Evolutionary conservation across 2,329 filamentous ascomycete species (phyloP).

Genomic region (Talaromyces islandicus): DNA sequence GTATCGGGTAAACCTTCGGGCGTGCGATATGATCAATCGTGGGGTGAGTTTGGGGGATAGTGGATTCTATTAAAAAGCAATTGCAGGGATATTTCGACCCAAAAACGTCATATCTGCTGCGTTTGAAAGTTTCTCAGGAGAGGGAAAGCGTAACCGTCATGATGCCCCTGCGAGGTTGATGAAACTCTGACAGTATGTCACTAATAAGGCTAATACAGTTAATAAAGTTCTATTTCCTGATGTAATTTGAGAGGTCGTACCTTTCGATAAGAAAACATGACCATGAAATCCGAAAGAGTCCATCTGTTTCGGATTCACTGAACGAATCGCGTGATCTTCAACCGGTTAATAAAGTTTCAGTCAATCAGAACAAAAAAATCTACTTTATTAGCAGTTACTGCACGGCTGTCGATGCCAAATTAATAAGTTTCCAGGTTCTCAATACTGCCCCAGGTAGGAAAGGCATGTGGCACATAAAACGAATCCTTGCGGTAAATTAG

Average conservation of each 20-base stretch:
- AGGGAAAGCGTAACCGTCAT: constrained; percentile 25
- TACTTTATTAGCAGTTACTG: background rate
- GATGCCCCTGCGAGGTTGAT: constrained; percentile 27
- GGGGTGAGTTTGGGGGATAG: constrained; percentile 21
- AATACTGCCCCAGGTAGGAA: constrained; percentile 25
- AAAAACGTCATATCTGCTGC: constrained; percentile 17
- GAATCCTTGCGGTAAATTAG: constrained; percentile 17
- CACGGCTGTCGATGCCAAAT: constrained; percentile 21
- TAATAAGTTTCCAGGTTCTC: constrained; percentile 27
- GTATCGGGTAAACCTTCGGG: constrained; percentile 3
- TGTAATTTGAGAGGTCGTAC: background rate
- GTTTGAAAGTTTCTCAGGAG: constrained; percentile 17
- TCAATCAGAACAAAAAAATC: background rate
- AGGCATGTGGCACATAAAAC: constrained; percentile 28
- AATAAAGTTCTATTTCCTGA: too few relatives aligned
- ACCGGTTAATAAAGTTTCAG: background rate
- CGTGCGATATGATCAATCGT: background rate
- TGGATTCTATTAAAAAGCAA: constrained; percentile 28
- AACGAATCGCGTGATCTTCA: background rate
- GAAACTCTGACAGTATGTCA: constrained; percentile 26
- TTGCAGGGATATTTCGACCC: constrained; percentile 27
- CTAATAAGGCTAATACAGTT: background rate
- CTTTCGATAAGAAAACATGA: constrained; percentile 3
- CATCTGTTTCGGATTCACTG: background rate
- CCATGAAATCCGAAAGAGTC: background rate